Conservation (phyloP, 1,284 basidiomycete genomes). For the Melampsora larici-populina region DNA sequence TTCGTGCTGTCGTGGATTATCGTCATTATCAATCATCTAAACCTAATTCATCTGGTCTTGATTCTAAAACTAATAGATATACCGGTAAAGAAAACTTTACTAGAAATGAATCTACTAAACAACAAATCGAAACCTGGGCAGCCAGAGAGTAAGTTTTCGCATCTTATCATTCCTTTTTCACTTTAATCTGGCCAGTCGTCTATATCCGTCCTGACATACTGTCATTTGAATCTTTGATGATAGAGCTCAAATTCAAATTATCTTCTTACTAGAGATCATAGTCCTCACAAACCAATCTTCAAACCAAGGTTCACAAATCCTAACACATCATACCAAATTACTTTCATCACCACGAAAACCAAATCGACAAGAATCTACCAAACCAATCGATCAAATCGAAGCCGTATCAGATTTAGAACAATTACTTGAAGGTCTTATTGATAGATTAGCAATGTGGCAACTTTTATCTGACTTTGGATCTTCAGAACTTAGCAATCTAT, state of each 20-base stretch:
- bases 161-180: background rate
- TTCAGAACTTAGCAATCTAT: background rate
- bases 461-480: slow-evolving; percentile 13
- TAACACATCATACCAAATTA: background rate
- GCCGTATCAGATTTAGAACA: slow-evolving; percentile 14
- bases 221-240: background rate
- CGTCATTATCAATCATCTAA: background rate
- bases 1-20: slow-evolving; percentile 3
- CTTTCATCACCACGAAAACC: slow-evolving; percentile 13
- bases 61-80: background rate
- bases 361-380: background rate
- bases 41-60: background rate
- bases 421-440: slow-evolving; percentile 30
- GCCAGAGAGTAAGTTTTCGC: slow-evolving; percentile 24
- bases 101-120: slow-evolving; percentile 13
- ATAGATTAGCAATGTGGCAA: slow-evolving; percentile 41
- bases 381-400: background rate
- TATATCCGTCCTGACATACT: background rate
- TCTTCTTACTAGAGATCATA: slow-evolving; percentile 31
- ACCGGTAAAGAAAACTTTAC: slow-evolving; percentile 10
- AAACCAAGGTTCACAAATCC: background rate
- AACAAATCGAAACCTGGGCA: slow-evolving; percentile 25
- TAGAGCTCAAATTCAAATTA: slow-evolving; percentile 34
- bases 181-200: background rate
- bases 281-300: slow-evolving; percentile 10